phyloP scores from a whole-genome alignment of 1,284 basidiomycete species.

The Rhodotorula sp. region DNA sequence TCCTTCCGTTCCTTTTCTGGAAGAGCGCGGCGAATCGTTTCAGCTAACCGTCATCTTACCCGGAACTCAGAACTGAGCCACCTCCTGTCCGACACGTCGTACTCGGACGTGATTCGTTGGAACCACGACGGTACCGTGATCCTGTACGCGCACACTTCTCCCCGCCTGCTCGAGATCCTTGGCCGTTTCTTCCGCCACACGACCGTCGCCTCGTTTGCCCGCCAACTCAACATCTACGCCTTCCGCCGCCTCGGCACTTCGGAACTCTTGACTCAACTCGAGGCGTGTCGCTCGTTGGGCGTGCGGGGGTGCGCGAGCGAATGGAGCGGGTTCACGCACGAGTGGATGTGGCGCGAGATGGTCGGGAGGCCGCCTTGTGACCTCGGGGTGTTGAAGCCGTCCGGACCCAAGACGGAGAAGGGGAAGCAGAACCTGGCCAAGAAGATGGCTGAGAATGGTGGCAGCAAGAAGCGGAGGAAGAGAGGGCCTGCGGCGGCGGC shows the following conservation, averaged over 20 bases:
- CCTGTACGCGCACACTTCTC: conserved; percentile 25
- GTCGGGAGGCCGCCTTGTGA: conserved; percentile 4
- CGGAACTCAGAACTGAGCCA: conserved; percentile 19
- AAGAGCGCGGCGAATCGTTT: too few species aligned
- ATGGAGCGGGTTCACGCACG: conserved; percentile 25
- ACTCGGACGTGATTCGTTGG: conserved; percentile 22
- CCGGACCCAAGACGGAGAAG: conserved; percentile 17
- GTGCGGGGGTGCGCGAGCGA: conserved; percentile 5
- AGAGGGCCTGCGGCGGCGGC: neutral
- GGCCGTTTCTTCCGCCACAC: conserved; percentile 28
- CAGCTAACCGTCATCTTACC: neutral
- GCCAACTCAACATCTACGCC: conserved; percentile 20
- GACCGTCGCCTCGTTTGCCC: conserved; percentile 6
- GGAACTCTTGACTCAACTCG: conserved; percentile 7
- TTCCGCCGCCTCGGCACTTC: conserved; percentile 7
- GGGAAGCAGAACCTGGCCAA: conserved; percentile 5
- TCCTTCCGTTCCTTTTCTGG: neutral
- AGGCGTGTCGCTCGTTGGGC: neutral
- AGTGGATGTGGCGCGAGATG: conserved; percentile 17
- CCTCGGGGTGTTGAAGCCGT: conserved; percentile 17
- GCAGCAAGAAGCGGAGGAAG: conserved; percentile 9
- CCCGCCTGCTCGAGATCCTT: conserved; percentile 16
- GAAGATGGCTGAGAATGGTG: conserved; percentile 13
- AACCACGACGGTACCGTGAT: conserved; percentile 10
- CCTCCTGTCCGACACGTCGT: conserved; percentile 14